A percentile compares a stretch with the other conserved stretches of the same genome.
Conservation (phyloP, 306 rosid genomes). For the Begonia fuchsioides region DNA sequence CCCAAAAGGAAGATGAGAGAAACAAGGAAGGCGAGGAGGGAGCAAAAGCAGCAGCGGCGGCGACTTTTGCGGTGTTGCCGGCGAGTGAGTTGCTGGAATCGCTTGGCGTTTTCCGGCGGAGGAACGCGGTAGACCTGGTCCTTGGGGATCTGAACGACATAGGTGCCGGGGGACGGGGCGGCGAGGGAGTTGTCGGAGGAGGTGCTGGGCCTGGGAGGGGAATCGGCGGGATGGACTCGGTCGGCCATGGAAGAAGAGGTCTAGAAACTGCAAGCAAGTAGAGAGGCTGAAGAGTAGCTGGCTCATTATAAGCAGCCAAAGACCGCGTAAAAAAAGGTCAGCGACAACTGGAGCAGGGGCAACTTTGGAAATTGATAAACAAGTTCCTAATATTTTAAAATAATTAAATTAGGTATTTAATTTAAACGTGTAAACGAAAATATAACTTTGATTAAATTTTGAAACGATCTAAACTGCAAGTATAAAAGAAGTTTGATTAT, state of each 20-base stretch:
- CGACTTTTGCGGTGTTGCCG: not conserved
- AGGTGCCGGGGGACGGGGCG: not conserved
- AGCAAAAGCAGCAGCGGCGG: not conserved
- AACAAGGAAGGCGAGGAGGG: not conserved
- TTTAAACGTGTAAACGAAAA: no score
- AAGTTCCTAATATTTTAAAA: no score
- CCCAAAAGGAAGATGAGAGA: not conserved
- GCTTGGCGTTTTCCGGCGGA: not conserved
- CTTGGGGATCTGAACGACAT: not conserved
- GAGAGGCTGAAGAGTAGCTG: no score
- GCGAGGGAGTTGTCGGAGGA: not conserved
- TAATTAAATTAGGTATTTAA: no score
- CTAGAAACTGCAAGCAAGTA: no score
- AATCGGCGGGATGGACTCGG: not conserved
- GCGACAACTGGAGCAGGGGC: no score
- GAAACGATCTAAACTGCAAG: no score
- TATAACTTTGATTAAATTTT: no score
- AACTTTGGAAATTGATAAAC: no score
- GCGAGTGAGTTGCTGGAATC: not conserved
- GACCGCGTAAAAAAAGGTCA: no score
- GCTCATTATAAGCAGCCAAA: no score
- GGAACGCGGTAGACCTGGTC: constrained; percentile 1
- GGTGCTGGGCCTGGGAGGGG: not conserved
- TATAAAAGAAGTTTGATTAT: no score
- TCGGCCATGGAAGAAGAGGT: not conserved